These are phyloP conservation scores for Hibiscus syriacus DNA, from an alignment of 345 rosid genomes.

Conservation along the genomic window DNA sequence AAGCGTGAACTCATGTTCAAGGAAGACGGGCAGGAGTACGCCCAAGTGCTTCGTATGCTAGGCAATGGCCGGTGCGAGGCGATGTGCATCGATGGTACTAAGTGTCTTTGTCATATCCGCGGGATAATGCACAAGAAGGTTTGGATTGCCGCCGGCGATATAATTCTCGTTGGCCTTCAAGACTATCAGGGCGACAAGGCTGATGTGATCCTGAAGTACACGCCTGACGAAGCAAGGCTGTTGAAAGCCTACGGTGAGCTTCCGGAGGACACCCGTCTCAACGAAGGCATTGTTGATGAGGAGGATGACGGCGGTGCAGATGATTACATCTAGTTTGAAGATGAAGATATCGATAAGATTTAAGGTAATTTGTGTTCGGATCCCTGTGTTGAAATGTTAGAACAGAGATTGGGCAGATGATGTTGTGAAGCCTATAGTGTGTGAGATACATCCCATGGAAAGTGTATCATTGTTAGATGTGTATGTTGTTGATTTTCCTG, in stretches of 20 bases:
- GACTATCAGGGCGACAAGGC: background rate
- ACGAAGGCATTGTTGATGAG: background rate
- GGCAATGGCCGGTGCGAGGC: background rate
- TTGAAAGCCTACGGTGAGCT: background rate
- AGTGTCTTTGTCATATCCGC: background rate
- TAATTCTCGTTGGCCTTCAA: background rate
- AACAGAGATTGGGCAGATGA: background rate
- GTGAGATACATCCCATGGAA: background rate
- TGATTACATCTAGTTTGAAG: background rate
- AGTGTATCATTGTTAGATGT: background rate
- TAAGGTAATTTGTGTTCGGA: background rate
- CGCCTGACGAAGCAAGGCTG: background rate
- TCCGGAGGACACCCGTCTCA: background rate
- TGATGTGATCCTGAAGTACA: background rate
- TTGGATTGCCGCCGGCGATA: background rate
- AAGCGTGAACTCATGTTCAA: conserved; percentile 50
- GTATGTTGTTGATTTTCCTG: background rate
- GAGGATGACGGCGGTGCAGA: background rate
- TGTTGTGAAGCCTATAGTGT: background rate
- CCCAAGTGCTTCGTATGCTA: conserved; percentile 26
- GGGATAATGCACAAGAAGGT: background rate
- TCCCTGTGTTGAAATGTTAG: background rate
- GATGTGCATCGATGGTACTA: background rate
- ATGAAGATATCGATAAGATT: background rate
- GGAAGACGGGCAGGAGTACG: conserved; percentile 56